A percentile compares a stretch with the other conserved stretches of the same genome.
Conservation (phyloP, 176 grass and related monocot species). For the Hyparrhenia diplandra region DNA sequence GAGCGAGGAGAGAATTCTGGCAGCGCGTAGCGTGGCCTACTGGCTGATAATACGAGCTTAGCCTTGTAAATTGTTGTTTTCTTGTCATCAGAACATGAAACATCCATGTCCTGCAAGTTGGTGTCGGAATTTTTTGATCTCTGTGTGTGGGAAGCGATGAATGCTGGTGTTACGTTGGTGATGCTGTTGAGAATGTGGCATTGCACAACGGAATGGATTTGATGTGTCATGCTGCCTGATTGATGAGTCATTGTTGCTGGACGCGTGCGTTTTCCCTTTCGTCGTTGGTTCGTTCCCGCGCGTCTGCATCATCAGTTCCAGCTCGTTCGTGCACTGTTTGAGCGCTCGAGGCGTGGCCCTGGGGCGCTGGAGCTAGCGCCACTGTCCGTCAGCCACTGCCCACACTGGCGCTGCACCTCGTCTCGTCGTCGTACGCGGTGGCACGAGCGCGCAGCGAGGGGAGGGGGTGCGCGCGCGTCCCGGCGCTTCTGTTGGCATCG, state of each 20-base stretch:
- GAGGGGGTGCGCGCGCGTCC: too few relatives aligned
- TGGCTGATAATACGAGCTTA: not conserved
- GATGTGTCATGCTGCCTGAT: constrained; percentile 3
- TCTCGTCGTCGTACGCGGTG: too few relatives aligned
- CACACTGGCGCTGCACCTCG: too few relatives aligned
- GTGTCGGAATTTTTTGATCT: not conserved
- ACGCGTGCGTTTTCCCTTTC: not conserved
- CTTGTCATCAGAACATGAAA: not conserved
- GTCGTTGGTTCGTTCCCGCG: not conserved
- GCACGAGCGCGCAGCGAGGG: too few relatives aligned
- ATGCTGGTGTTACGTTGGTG: not conserved
- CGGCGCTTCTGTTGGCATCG: too few relatives aligned
- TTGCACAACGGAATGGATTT: constrained; percentile 18
- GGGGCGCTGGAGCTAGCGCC: too few relatives aligned
- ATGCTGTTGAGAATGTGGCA: not conserved
- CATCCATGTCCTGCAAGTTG: not conserved
- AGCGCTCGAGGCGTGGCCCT: too few relatives aligned
- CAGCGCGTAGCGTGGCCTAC: not conserved
- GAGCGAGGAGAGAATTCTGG: not conserved
- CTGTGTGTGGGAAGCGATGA: not conserved
- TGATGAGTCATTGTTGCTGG: not conserved
- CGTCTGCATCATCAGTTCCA: not conserved
- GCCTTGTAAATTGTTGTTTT: not conserved
- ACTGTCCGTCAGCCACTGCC: too few relatives aligned
- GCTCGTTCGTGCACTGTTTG: not conserved